Conservation (phyloP, 2,329 filamentous ascomycete species). For the Pezicula neosporulosa region DNA sequence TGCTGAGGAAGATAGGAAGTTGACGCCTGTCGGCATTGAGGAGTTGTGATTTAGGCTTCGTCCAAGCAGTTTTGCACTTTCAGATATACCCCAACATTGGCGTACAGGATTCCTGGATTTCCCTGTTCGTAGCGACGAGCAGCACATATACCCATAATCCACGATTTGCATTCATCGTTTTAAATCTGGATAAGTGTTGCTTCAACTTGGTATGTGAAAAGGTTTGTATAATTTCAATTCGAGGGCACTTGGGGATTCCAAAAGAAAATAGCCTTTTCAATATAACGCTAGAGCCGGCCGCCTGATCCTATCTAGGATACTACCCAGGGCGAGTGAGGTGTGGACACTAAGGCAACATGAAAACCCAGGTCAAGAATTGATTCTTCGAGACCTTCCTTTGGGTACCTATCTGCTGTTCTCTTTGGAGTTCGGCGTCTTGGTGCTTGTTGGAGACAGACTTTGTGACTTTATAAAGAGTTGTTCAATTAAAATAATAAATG, state of each 20-base stretch:
- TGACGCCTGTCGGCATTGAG: too few species aligned
- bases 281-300: conserved; percentile 53
- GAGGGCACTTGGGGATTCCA: neutral
- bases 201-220: neutral
- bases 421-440: conserved; percentile 25
- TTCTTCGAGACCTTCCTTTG: conserved; percentile 31
- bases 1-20: too few species aligned
- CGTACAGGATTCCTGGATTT: too few species aligned
- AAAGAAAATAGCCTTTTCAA: conserved; percentile 21
- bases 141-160: too few species aligned
- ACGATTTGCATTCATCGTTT: too few species aligned
- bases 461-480: neutral
- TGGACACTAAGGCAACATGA: conserved; percentile 55
- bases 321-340: conserved; percentile 35
- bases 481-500: too few species aligned
- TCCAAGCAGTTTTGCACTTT: too few species aligned
- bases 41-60: too few species aligned
- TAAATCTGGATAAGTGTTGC: too few species aligned
- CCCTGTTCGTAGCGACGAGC: too few species aligned
- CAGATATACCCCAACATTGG: too few species aligned
- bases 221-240: neutral
- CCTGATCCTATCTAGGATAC: conserved; percentile 41
- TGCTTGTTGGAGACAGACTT: conserved; percentile 38
- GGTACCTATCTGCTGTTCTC: conserved; percentile 22
- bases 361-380: conserved; percentile 32